These are phyloP conservation scores for Tulasnella sp. DNA, from an alignment of 768 basidiomycete species.

Conservation along the genomic window DNA sequence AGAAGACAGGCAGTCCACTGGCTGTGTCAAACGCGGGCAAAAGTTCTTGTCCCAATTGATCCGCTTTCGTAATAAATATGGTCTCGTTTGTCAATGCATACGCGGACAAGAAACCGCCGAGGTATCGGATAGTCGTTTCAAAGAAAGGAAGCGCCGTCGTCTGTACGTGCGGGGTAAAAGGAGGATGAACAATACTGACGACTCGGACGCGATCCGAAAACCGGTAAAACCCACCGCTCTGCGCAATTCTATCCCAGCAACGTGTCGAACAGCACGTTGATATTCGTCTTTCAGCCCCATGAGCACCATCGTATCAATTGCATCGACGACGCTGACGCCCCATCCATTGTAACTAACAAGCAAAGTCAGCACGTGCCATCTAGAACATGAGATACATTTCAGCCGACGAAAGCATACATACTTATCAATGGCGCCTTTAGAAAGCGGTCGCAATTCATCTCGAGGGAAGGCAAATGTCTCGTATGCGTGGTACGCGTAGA, in stretches of 20 bases:
- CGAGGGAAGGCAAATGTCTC: slow-evolving; percentile 20
- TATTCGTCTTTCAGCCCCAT: slow-evolving; percentile 34
- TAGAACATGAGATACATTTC: not conserved
- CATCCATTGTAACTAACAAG: slow-evolving; percentile 22
- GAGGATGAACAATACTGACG: not conserved
- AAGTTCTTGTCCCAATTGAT: slow-evolving; percentile 51
- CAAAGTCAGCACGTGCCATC: not conserved
- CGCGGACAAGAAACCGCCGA: slow-evolving; percentile 36
- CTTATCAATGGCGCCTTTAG: slow-evolving; percentile 18
- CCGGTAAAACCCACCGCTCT: slow-evolving; percentile 8
- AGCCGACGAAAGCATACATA: not conserved
- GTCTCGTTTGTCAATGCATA: slow-evolving; percentile 30
- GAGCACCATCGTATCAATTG: slow-evolving; percentile 33
- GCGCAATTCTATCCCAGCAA: slow-evolving; percentile 16
- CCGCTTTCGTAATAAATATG: slow-evolving; percentile 28
- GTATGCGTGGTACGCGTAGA: slow-evolving; percentile 21
- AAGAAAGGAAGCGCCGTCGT: slow-evolving; percentile 19
- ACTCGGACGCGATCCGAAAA: not conserved
- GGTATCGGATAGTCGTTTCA: slow-evolving; percentile 38
- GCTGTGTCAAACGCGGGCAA: slow-evolving; percentile 59
- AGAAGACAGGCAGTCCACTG: slow-evolving; percentile 57
- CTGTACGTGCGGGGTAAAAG: not conserved
- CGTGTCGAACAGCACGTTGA: slow-evolving; percentile 28
- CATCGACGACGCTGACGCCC: slow-evolving; percentile 33
- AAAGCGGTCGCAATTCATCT: slow-evolving; percentile 22